phyloP scores from a whole-genome alignment of 306 rosid species.

The Cucurbita argyrosperma region DNA sequence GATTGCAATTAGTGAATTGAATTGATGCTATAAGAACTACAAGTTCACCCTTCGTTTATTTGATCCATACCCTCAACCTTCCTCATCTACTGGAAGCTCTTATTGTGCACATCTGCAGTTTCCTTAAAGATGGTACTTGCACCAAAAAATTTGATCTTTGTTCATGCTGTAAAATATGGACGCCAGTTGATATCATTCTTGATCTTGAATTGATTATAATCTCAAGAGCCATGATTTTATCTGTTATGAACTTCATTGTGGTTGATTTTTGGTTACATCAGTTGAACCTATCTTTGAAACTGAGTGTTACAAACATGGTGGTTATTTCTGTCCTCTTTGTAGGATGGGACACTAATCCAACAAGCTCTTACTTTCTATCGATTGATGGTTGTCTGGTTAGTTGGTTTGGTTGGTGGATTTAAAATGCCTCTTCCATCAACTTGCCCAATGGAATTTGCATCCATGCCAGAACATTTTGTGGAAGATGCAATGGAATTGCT shows the following conservation, averaged over 20 bases:
- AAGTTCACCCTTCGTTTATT: background rate
- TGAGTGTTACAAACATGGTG: background rate
- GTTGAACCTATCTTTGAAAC: background rate
- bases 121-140: background rate
- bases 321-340: constrained; percentile 2
- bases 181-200: background rate
- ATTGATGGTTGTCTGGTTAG: constrained; percentile 86
- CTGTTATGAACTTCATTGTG: background rate
- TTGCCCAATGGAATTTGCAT: constrained; percentile 77
- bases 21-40: background rate
- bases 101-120: background rate
- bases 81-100: background rate
- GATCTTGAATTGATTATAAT: background rate
- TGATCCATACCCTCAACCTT: background rate
- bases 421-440: constrained; percentile 83
- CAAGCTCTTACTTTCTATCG: constrained; percentile 74
- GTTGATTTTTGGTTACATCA: background rate
- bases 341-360: constrained; percentile 78
- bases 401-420: constrained; percentile 88
- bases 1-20: background rate
- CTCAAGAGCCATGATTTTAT: background rate
- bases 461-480: constrained; percentile 95
- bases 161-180: too few species aligned
- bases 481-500: constrained; percentile 98
- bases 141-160: background rate